phyloP scores from a whole-genome alignment of 352 stramenopile genomes.

The Phytophthora meadii region DNA sequence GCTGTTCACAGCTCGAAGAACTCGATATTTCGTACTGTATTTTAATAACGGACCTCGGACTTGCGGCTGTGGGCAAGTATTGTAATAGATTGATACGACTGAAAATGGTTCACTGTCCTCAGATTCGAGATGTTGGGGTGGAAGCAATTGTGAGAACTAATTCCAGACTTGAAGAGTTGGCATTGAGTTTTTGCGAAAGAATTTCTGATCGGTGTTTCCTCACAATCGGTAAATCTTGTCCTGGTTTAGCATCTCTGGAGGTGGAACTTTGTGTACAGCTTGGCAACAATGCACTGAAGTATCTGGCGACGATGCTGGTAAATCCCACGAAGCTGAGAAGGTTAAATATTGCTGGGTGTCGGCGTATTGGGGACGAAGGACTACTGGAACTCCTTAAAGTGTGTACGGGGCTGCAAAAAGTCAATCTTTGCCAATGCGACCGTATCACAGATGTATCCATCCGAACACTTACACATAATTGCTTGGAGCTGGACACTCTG shows the following conservation, averaged over 20 bases:
- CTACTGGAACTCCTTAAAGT: conserved; percentile 69
- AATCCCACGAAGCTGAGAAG: conserved; percentile 58
- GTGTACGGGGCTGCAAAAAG: conserved; percentile 61
- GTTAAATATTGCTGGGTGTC: conserved; percentile 84
- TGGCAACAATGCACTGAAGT: conserved; percentile 58
- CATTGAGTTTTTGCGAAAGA: conserved; percentile 69
- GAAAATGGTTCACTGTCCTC: conserved; percentile 61
- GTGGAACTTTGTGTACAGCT: conserved; percentile 75
- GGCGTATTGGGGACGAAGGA: conserved; percentile 80
- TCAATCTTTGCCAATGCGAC: conserved; percentile 86
- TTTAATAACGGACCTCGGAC: conserved; percentile 61
- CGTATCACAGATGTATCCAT: conserved; percentile 84
- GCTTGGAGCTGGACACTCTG: conserved; percentile 76
- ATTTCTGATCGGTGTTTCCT: conserved; percentile 73
- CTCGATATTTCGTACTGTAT: conserved; percentile 83
- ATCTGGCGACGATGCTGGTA: conserved; percentile 51
- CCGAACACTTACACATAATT: conserved; percentile 83
- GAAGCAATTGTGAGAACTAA: conserved; percentile 66
- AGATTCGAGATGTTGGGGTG: conserved; percentile 82
- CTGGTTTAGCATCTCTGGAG: conserved; percentile 50
- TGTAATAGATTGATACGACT: conserved; percentile 62
- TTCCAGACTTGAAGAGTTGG: conserved; percentile 59
- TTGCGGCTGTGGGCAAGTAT: conserved; percentile 57
- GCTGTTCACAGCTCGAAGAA: conserved; percentile 72
- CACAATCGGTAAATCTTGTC: conserved; percentile 58